Evolutionary conservation across 108 stramenopile species (phyloP).

Genomic region (Cylindrotheca fusiformis): DNA sequence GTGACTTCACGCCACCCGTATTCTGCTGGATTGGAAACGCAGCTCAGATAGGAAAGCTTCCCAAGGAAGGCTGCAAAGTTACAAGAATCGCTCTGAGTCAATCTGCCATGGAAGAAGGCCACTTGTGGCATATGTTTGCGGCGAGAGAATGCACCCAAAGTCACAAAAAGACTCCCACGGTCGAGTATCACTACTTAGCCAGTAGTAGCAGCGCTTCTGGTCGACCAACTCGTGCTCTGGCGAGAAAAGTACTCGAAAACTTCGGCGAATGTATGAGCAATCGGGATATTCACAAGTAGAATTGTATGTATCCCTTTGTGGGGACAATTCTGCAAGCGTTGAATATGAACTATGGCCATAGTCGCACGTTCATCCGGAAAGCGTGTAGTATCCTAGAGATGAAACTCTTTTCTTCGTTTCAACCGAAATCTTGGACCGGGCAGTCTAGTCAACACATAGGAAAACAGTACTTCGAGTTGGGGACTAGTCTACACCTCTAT

Average conservation of each 20-base stretch:
- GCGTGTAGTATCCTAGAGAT: too few species aligned
- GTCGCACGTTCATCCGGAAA: too few species aligned
- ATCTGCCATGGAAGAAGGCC: conserved; percentile 54
- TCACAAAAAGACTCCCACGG: conserved; percentile 6
- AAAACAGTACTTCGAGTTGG: too few species aligned
- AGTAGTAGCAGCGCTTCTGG: conserved; percentile 50
- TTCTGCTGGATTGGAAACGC: conserved; percentile 63
- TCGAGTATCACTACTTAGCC: conserved; percentile 53
- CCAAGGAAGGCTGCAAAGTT: neutral
- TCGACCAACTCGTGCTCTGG: conserved; percentile 46
- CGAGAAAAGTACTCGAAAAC: conserved; percentile 26
- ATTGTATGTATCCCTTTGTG: too few species aligned
- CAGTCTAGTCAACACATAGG: too few species aligned
- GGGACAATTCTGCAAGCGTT: too few species aligned
- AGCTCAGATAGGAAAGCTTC: neutral
- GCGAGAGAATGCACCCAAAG: conserved; percentile 17
- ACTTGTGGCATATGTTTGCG: conserved; percentile 59
- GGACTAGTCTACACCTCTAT: too few species aligned
- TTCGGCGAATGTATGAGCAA: too few species aligned
- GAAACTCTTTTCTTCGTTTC: too few species aligned
- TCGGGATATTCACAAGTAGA: too few species aligned
- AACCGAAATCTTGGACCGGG: too few species aligned
- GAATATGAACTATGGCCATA: too few species aligned
- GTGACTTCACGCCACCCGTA: conserved; percentile 73
- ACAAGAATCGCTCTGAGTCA: conserved; percentile 44